These are phyloP conservation scores for Russula sp. DNA, from an alignment of 768 basidiomycete genomes.

Conservation along the genomic window DNA sequence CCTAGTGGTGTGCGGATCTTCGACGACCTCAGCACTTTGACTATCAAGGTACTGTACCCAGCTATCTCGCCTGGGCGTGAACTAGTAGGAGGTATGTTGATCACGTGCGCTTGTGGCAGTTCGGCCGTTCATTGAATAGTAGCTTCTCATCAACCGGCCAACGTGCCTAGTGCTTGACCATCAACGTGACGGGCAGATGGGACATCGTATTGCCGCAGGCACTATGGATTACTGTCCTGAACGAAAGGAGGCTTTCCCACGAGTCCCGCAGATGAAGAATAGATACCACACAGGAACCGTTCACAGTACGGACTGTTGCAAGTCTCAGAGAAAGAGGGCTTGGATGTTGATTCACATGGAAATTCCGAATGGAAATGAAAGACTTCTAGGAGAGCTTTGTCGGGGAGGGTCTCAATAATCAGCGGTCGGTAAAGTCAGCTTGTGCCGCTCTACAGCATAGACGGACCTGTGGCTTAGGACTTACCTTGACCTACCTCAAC, in stretches of 20 bases:
- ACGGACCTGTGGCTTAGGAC: no score
- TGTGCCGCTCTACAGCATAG: no score
- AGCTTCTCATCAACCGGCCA: constrained; percentile 82
- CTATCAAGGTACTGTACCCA: constrained; percentile 40
- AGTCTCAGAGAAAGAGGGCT: no score
- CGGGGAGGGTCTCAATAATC: no score
- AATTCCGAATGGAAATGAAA: no score
- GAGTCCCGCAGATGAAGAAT: constrained; percentile 43
- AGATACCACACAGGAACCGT: constrained; percentile 43
- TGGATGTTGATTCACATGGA: no score
- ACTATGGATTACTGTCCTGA: constrained; percentile 81
- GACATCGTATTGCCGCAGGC: constrained; percentile 51
- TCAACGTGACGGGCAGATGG: constrained; percentile 53
- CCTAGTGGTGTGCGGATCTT: no score
- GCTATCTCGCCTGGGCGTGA: constrained; percentile 68
- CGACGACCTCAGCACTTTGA: no score
- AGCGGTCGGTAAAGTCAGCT: no score
- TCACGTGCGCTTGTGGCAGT: not conserved
- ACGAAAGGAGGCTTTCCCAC: constrained; percentile 44
- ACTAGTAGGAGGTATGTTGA: constrained; percentile 55
- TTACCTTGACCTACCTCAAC: no score
- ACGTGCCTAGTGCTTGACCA: constrained; percentile 68
- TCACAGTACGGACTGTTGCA: not conserved
- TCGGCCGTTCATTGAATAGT: constrained; percentile 7
- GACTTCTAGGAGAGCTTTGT: no score